Evolutionary conservation across 345 rosid species (phyloP), one percentile per base, ranked within the genome.

Genomic region (Odontarrhena argentea): DNA sequence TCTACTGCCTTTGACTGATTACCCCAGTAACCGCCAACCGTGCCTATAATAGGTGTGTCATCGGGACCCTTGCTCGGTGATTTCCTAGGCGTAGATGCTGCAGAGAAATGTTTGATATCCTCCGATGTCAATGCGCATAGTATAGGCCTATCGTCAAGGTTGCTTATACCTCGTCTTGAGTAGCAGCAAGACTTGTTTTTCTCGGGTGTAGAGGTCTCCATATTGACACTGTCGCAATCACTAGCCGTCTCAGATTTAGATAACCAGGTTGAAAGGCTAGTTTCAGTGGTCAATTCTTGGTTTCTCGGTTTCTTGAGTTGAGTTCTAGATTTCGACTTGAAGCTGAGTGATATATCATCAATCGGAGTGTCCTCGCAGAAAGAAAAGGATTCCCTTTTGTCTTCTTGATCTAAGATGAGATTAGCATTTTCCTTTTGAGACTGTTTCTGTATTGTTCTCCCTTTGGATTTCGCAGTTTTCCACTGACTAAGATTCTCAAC

Each of bases 181-280:
- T 36, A 63, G 69, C 83, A 83, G 54, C 24, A 57, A 9, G 82
- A 69, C 37, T 32, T 71, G 63, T 57, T 76, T 78, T 74, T 84
- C 73, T 75, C 82, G 0, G 83, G 84, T 42, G 82, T 72, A 53
- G 14, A 25, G 6, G 67, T 28, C 59, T 49, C 58, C 2, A 60
- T 40, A 47, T 70, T 65, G 37, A 26, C 48, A 7, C 79, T 60
- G 67, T 71, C 73, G 60, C 70, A 67, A 65, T 76, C 88, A 40
- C 74, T 81, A n/a, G 84, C 80, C 11, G 74, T 70, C 70, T 81
- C 89, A 13, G 87, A 73, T 45, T 61, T 28, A 43, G 93, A 84
- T 77, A 94, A 54, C 99, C 99, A 94, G 18, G 81, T 91, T 5
- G 97, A 91, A 71, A 95, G 94, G 81, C 99, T 95, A 61, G 97